Evolutionary conservation across 495 filamentous ascomycete species (phyloP).

Genomic region (Letharia lupina): DNA sequence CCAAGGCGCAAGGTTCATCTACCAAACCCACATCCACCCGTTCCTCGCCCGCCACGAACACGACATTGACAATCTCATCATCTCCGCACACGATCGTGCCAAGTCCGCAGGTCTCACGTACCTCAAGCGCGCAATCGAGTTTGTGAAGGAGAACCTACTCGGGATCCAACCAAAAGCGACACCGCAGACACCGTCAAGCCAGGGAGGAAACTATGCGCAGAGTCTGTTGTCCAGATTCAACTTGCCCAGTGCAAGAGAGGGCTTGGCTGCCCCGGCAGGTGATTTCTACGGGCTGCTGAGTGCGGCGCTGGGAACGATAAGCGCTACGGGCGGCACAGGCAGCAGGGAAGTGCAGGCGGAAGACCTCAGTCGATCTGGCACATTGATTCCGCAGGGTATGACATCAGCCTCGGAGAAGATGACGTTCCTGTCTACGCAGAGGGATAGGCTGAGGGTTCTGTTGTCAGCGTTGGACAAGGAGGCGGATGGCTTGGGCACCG

Average conservation of each 20-base stretch:
- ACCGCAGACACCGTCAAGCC: constrained; percentile 29
- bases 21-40: constrained; percentile 76
- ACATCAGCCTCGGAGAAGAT: constrained; percentile 54
- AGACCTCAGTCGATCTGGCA: constrained; percentile 49
- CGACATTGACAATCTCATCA: constrained; percentile 86
- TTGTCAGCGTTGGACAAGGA: constrained; percentile 68
- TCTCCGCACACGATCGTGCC: constrained; percentile 67
- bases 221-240: constrained; percentile 75
- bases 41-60: constrained; percentile 80
- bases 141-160: constrained; percentile 62
- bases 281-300: constrained; percentile 73
- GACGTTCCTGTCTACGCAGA: constrained; percentile 61
- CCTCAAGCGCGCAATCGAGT: constrained; percentile 68
- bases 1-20: constrained; percentile 79
- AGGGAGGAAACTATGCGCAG: constrained; percentile 61
- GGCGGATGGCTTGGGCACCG: constrained; percentile 42
- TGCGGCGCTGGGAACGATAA: constrained; percentile 51
- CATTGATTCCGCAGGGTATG: constrained; percentile 59
- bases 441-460: constrained; percentile 60
- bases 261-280: constrained; percentile 36
- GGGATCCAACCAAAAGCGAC: constrained; percentile 46
- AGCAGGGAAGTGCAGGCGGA: constrained; percentile 44
- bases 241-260: constrained; percentile 50
- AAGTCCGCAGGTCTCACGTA: constrained; percentile 72
- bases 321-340: constrained; percentile 30